Conservation (phyloP, 2,329 filamentous ascomycete genomes). For the Talaromyces marneffei region DNA sequence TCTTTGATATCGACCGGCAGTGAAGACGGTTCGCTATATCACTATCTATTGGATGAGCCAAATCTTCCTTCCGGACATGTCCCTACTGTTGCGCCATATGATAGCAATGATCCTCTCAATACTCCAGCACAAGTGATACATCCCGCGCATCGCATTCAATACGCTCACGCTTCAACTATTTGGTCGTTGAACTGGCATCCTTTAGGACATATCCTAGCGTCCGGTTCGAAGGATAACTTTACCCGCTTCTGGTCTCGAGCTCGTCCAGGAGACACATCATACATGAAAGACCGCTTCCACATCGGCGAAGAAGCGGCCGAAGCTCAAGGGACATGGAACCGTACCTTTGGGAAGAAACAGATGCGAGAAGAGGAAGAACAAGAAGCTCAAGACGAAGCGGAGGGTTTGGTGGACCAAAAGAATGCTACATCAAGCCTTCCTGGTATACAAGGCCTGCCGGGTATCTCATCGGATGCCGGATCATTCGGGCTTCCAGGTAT, state of each 20-base stretch:
- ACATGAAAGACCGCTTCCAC: conserved; percentile 86
- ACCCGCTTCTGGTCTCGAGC: conserved; percentile 95
- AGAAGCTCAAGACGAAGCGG: conserved; percentile 86
- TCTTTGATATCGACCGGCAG: conserved; percentile 86
- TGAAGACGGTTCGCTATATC: conserved; percentile 80
- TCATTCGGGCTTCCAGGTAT: conserved; percentile 41
- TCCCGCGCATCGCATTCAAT: conserved; percentile 79
- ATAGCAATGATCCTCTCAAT: conserved; percentile 70
- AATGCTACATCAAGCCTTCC: conserved; percentile 52
- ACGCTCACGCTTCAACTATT: conserved; percentile 89
- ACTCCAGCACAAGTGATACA: conserved; percentile 85
- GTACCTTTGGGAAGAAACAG: conserved; percentile 69
- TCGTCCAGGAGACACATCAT: conserved; percentile 77
- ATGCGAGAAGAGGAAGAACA: conserved; percentile 89
- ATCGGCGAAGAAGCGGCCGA: conserved; percentile 91
- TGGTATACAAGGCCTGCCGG: conserved; percentile 50
- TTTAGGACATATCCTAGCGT: conserved; percentile 87
- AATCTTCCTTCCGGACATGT: conserved; percentile 72
- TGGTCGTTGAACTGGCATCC: conserved; percentile 99
- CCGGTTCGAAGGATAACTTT: conserved; percentile 92
- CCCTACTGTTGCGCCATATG: conserved; percentile 72
- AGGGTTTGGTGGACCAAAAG: conserved; percentile 88
- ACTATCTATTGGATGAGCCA: conserved; percentile 93
- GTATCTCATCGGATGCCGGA: conserved; percentile 41
- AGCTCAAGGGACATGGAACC: conserved; percentile 89